A percentile compares a stretch with the other conserved stretches of the same genome.
These are phyloP conservation scores for Blastobotrys arbuscula DNA, from an alignment of 1,139 yeast genomes.

Conservation along the genomic window DNA sequence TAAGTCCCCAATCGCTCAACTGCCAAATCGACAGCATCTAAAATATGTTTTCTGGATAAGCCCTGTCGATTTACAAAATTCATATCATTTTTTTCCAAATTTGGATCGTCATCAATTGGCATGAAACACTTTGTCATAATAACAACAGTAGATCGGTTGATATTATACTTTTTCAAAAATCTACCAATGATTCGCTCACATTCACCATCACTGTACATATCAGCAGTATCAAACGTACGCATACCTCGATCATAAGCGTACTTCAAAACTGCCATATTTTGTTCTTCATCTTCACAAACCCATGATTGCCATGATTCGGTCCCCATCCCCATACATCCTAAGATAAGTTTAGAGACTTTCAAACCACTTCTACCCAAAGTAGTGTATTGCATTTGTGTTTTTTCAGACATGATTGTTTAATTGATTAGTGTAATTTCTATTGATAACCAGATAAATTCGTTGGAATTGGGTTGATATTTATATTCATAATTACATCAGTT, in stretches of 20 bases:
- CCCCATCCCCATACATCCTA: constrained; percentile 58
- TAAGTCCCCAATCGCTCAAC: constrained; percentile 61
- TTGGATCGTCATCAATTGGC: constrained; percentile 33
- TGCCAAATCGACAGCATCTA: constrained; percentile 47
- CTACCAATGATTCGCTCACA: constrained; percentile 39
- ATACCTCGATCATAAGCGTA: constrained; percentile 45
- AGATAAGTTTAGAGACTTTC: constrained; percentile 45
- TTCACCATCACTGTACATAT: constrained; percentile 41
- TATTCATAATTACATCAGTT: too few relatives aligned
- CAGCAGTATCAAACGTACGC: constrained; percentile 49
- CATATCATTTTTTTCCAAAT: constrained; percentile 33
- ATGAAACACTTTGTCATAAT: constrained; percentile 24
- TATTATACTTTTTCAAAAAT: constrained; percentile 37
- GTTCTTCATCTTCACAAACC: constrained; percentile 44
- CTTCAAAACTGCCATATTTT: constrained; percentile 40
- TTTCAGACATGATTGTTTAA: neutral
- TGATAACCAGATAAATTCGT: too few relatives aligned
- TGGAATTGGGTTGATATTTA: too few relatives aligned
- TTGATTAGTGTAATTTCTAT: neutral
- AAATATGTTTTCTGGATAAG: constrained; percentile 44
- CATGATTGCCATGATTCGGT: constrained; percentile 43
- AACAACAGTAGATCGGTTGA: constrained; percentile 39
- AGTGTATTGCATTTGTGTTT: constrained; percentile 10
- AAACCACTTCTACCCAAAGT: constrained; percentile 46
- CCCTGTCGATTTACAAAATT: constrained; percentile 37